Evolutionary conservation across 2,329 filamentous ascomycete species (phyloP), one percentile per base, ranked within the genome.

Genomic region (Aspergillus bombycis): DNA sequence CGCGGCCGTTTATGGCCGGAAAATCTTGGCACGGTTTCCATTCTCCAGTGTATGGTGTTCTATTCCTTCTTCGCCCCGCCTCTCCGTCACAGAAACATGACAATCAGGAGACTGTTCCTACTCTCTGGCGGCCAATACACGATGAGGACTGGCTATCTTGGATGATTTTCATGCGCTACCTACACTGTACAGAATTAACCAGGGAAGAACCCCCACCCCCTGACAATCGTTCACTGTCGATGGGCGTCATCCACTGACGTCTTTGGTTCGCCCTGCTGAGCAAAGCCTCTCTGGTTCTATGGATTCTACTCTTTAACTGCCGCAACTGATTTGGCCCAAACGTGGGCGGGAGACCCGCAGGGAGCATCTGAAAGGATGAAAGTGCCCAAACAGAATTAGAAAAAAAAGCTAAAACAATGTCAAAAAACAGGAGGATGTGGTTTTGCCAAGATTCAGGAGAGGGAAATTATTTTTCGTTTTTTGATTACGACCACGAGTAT

Each of bases 211-310:
- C 8, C 6, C 50, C 50, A 26, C 50, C 68, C 68, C 71, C 72
- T 74, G 71, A 73, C 66, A 66, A 71, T 73, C 69, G 55, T 34
- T 60, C 48, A 54, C 61, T 59, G 62, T 63, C 58, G 64, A 67
- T 41, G 46, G 48, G 67, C 71, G 72, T 73, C 71, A 73, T 66
- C 67, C 62, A 57, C 66, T 72, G 70, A 73, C 71, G 70, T 70
- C 54, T 57, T 54, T 36, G 21, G 50, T 8, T 57, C 50, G 57
- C 60, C 60, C 60, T 55, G 34, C 52, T 21, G 34, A 54, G 30
- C 8, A 50, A 34, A 53, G 50, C 50, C 50, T 53, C 32, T 38
- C 11, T 3, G 16, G 52, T 54, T 36, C n/a, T 28, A 54, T 38
- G 52, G 52, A 30, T 38, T 38, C 34, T 4, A 55, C 52, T 5